These are phyloP conservation scores for Tricharina praecox DNA, from an alignment of 495 filamentous ascomycete species.

Conservation along the genomic window DNA sequence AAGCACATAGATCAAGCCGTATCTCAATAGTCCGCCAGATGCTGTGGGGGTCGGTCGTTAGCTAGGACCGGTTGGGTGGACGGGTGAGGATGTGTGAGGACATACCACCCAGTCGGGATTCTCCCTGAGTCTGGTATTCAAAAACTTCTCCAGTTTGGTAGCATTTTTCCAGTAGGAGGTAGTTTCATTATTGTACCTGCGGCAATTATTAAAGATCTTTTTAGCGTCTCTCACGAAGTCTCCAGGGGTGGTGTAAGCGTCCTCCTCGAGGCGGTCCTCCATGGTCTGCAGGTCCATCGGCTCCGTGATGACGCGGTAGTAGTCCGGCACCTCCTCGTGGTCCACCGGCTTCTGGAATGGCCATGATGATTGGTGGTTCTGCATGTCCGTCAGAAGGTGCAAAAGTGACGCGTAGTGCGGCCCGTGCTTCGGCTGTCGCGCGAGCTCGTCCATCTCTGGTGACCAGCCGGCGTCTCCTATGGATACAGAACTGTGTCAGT, in stretches of 20 bases:
- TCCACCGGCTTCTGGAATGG: conserved; percentile 91
- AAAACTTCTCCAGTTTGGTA: conserved; percentile 88
- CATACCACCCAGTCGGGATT: conserved; percentile 89
- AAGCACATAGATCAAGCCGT: too few relatives aligned
- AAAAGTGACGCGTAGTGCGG: conserved; percentile 89
- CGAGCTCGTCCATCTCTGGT: conserved; percentile 90
- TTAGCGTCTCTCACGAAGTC: conserved; percentile 85
- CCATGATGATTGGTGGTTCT: conserved; percentile 82
- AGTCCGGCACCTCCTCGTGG: conserved; percentile 84
- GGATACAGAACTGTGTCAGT: not conserved
- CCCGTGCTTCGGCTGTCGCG: conserved; percentile 89
- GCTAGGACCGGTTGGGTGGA: too few relatives aligned
- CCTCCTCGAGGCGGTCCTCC: conserved; percentile 88
- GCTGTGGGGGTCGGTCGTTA: too few relatives aligned
- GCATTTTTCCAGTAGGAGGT: conserved; percentile 92
- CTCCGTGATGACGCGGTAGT: conserved; percentile 95
- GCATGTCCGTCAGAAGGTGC: conserved; percentile 84
- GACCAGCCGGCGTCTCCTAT: conserved; percentile 57
- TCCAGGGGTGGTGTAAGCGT: conserved; percentile 76
- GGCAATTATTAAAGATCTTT: conserved; percentile 87
- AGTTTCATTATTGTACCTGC: conserved; percentile 87
- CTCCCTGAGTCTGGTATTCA: conserved; percentile 83
- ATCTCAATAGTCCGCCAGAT: too few relatives aligned
- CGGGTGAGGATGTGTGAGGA: conserved; percentile 12
- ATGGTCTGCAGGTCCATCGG: conserved; percentile 95